These are phyloP conservation scores for Suillus tomentosus DNA, from an alignment of 768 basidiomycete genomes.

Conservation along the genomic window DNA sequence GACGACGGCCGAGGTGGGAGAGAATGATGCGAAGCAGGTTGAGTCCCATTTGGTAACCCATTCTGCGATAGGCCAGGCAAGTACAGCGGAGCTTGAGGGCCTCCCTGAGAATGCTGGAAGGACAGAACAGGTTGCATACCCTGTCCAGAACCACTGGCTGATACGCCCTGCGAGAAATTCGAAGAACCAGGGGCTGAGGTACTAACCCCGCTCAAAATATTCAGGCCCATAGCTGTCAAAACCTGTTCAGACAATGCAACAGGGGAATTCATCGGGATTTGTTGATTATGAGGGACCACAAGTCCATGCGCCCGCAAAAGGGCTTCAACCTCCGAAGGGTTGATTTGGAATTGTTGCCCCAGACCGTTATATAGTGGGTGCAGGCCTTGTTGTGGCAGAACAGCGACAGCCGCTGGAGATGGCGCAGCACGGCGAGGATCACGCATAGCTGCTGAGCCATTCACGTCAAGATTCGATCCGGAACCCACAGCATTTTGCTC, in stretches of 20 bases:
- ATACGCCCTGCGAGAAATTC: not conserved
- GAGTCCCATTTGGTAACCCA: not conserved
- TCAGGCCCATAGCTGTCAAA: not conserved
- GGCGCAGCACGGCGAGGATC: slow-evolving; percentile 14
- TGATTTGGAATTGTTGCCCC: slow-evolving; percentile 11
- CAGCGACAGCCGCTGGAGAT: not conserved
- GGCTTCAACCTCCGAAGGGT: slow-evolving; percentile 16
- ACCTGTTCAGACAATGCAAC: not conserved
- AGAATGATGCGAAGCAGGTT: not conserved
- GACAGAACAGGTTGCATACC: not conserved
- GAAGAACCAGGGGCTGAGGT: not conserved
- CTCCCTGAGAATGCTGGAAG: not conserved
- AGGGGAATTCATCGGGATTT: not conserved
- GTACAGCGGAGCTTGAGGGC: not conserved
- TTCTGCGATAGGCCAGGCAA: not conserved
- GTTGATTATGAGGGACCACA: slow-evolving; percentile 14
- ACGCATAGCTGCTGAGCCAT: not conserved
- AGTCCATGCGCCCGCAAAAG: slow-evolving; percentile 16
- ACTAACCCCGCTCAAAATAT: not conserved
- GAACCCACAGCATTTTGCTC: not conserved
- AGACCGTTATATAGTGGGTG: not conserved
- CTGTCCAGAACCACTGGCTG: not conserved
- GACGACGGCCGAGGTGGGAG: slow-evolving; percentile 2
- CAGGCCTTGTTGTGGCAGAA: slow-evolving; percentile 7
- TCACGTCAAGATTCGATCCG: slow-evolving; percentile 1